phyloP scores from a whole-genome alignment of 768 basidiomycete species.

The Boletellus ananiceps region DNA sequence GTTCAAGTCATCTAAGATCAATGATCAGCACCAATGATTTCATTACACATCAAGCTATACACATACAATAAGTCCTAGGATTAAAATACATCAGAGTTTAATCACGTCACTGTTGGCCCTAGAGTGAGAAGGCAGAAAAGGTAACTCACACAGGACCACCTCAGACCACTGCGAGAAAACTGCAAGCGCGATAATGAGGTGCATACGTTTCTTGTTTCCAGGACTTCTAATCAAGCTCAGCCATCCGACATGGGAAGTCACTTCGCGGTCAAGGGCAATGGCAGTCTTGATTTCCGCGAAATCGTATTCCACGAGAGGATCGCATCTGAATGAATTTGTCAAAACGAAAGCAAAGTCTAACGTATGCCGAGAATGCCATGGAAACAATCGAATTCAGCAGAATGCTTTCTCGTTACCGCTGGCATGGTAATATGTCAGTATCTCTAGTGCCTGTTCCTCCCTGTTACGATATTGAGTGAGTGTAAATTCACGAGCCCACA shows the following conservation, averaged over 20 bases:
- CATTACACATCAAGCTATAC: not conserved
- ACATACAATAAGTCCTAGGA: conserved; percentile 28
- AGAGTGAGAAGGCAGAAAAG: not conserved
- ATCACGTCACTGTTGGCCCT: not conserved
- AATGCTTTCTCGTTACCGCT: not conserved
- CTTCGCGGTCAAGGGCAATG: conserved; percentile 40
- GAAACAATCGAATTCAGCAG: too few species aligned
- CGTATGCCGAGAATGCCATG: not conserved
- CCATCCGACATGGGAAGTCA: conserved; percentile 43
- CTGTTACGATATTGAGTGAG: conserved; percentile 7
- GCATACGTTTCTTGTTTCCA: conserved; percentile 52
- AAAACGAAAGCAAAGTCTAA: not conserved
- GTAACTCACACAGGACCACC: conserved; percentile 39
- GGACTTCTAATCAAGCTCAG: conserved; percentile 40
- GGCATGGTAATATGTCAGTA: conserved; percentile 24
- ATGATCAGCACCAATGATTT: not conserved
- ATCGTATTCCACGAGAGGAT: conserved; percentile 53
- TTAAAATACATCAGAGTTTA: not conserved
- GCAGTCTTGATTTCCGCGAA: conserved; percentile 64
- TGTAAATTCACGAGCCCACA: not conserved
- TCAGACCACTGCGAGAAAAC: conserved; percentile 61
- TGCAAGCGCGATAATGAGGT: conserved; percentile 53
- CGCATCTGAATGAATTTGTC: not conserved
- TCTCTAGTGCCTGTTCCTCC: conserved; percentile 32
- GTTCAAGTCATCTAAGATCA: conserved; percentile 40